Evolutionary conservation across 495 filamentous ascomycete genomes (phyloP), one percentile per base, ranked within the genome.

Genomic region (Rusavskia elegans): DNA sequence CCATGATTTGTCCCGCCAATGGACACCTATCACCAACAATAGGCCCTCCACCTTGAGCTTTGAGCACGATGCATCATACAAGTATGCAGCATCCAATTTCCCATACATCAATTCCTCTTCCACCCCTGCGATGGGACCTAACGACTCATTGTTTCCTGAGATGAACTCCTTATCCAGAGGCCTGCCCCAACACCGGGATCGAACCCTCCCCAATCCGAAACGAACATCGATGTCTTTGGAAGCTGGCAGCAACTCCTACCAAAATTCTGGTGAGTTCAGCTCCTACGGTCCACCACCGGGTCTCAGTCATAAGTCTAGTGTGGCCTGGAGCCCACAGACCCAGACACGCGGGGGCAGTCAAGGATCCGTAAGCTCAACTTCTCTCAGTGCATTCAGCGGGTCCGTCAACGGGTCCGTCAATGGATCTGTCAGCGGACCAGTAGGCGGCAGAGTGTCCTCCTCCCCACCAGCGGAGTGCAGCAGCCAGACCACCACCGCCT

Each of bases 121-220:
- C 2, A 41, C 49, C 1, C 25, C 45, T 21, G n/a, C 40, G 14
- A 42, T 42, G 4, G n/a, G n/a, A 21, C n/a, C n/a, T 9, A 46
- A 29, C 23, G 14, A 46, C 39, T 42, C 39, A 2, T 11, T 19
- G 1, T 58, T 58, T 19, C 53, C 63, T 8, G 53, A 58, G 9
- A 56, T 65, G 48, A 51, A 42, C 41, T 55, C 62, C 7, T 49
- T 64, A 10, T 56, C 63, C 25, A 49, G 50, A 51, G 45, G 41
- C 10, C 40, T 48, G 20, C 45, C 41, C 36, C 36, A 19, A 27
- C 35, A 52, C 2, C 40, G 56, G 45, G 64, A 67, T 50, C 63
- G 71, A 30, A 71, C 58, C 13, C 59, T 72, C 16, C 71, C 70
- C 14, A 68, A 58, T 30, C 67, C 68, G 46, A 63, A 61, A 30